Conservation (phyloP, 2,329 filamentous ascomycete genomes). For the Ophiostoma ips region DNA sequence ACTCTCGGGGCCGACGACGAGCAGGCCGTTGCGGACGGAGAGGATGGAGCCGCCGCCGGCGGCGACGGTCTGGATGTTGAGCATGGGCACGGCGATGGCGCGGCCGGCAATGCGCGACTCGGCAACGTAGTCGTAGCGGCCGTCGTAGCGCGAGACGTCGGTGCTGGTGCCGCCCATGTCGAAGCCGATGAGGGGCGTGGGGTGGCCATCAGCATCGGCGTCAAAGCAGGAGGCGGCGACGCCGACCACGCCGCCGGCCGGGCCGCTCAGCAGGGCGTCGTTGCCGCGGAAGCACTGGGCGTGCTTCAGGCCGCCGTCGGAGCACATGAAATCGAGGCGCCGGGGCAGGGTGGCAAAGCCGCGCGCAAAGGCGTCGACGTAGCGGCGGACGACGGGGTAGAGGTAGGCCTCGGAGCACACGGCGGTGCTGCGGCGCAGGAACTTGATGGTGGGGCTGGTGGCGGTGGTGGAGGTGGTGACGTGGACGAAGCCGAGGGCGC, state of each 20-base stretch:
- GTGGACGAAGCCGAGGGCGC: constrained; percentile 5
- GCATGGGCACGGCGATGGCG: constrained; percentile 77
- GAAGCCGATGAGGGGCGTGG: constrained; percentile 55
- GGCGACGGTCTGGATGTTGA: constrained; percentile 90
- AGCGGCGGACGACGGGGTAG: constrained; percentile 56
- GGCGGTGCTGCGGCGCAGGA: constrained; percentile 54
- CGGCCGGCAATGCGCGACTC: constrained; percentile 64
- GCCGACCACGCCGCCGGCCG: constrained; percentile 58
- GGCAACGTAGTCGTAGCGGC: constrained; percentile 54
- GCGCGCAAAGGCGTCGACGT: constrained; percentile 51
- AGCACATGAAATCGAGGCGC: constrained; percentile 61
- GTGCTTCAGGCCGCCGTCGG: constrained; percentile 32
- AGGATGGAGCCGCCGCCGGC: constrained; percentile 53
- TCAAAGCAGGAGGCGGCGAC: constrained; percentile 61
- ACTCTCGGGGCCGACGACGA: constrained; percentile 77
- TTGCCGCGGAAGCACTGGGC: constrained; percentile 14
- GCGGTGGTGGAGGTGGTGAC: constrained; percentile 3
- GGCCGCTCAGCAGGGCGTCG: constrained; percentile 53
- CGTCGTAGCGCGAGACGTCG: constrained; percentile 18
- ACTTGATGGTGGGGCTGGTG: constrained; percentile 40
- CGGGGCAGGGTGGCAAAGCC: constrained; percentile 37
- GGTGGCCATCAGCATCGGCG: constrained; percentile 42
- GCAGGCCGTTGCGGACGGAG: constrained; percentile 69
- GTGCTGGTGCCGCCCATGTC: constrained; percentile 25
- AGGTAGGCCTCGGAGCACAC: constrained; percentile 62